Conservation (phyloP, 345 rosid genomes). For the Eucalyptus erythrocorys region DNA sequence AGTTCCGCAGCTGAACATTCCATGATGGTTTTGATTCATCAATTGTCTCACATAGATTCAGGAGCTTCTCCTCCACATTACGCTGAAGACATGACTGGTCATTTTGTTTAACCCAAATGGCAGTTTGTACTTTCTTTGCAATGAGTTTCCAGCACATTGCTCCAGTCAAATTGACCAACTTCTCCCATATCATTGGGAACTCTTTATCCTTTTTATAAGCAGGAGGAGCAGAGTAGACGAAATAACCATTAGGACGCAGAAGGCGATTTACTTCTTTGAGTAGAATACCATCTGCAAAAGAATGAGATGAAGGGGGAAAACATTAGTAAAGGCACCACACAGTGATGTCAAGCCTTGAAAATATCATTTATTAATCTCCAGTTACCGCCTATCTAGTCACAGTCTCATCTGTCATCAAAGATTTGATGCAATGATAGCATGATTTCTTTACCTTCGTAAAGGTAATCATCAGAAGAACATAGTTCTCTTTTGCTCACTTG, state of each 20-base stretch:
- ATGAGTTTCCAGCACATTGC: slow-evolving; percentile 97
- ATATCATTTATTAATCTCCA: background rate
- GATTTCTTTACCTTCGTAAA: background rate
- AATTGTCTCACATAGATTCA: slow-evolving; percentile 45
- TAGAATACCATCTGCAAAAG: slow-evolving; percentile 67
- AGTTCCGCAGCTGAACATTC: slow-evolving; percentile 61
- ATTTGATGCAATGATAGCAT: background rate
- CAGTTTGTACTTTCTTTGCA: slow-evolving; percentile 79
- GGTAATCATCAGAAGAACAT: background rate
- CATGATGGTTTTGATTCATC: slow-evolving; percentile 59
- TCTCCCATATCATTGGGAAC: slow-evolving; percentile 74
- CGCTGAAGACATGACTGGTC: slow-evolving; percentile 41
- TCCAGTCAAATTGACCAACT: slow-evolving; percentile 54
- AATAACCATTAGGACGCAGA: slow-evolving; percentile 72
- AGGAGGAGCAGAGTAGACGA: slow-evolving; percentile 91
- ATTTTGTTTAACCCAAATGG: slow-evolving; percentile 78
- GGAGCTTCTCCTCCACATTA: slow-evolving; percentile 47
- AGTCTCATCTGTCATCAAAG: background rate
- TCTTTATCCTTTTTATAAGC: slow-evolving; percentile 81
- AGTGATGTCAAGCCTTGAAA: background rate
- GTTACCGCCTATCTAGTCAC: background rate
- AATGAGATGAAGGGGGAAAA: background rate
- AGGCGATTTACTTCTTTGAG: slow-evolving; percentile 85
- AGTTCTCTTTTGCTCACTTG: background rate
- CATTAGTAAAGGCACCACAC: background rate